Base-by-base conservation (phyloP, 306 rosid genomes). In the Dalbergia cultrata region DNA sequence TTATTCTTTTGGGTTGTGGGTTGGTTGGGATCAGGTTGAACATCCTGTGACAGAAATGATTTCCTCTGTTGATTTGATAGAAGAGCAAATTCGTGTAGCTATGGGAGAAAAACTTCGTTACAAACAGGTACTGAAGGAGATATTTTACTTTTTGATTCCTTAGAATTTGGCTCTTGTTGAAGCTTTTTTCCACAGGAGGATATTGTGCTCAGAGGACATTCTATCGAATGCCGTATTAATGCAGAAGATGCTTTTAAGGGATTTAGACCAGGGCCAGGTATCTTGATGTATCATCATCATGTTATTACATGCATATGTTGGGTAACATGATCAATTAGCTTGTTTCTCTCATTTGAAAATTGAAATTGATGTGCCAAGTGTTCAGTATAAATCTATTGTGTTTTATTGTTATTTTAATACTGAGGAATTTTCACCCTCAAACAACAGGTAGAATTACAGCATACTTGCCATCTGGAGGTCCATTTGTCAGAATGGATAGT, bases 41-140 rank as follows among this genome's bases (percentile, higher is more conserved):
- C 99, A 95, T 88, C 99, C 99, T 9, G 99, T 95, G 91, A 93
- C 99, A 53, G 98, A 95, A 86, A 95, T 93, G 99, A 93, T 95
- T 81, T 95, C 94, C 70, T 95, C 98, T 54, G 90, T 87, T 64
- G 99, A 95, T 89, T 90, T 95, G 90, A 91, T 93, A 44, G 98
- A 95, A 87, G 99, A 95, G 82, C 99, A 95, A 88, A 95, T 95
- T 81, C 93, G 77, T 53, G 99, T 93, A 31, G 99, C 99, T 16
- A 76, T 91, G 98, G 96, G 98, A 70, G 98, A 93, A 85, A 93
- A 89, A 81, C 98, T 95, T 50, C 80, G 83, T 69, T 89, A 78
- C 86, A 89, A 79, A 74, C 99, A 95, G 95, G 99, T 93, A 87
- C 47, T 57, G 5, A 49, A 80, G 78, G 69, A 67, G 59, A 61